phyloP scores from a whole-genome alignment of 306 rosid species.

The Mimosa pudica region DNA sequence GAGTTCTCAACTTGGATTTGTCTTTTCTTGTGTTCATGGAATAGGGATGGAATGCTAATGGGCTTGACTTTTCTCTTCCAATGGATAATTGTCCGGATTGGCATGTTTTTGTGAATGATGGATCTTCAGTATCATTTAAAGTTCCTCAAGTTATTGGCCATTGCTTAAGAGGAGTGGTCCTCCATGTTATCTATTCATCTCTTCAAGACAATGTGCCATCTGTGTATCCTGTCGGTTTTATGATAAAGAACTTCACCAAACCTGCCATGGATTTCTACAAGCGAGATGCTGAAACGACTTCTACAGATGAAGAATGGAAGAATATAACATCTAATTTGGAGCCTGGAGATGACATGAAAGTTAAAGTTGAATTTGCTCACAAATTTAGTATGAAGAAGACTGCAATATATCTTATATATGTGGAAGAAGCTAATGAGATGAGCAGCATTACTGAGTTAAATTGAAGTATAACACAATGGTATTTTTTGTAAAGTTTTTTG shows the following conservation, averaged over 20 bases:
- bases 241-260: conserved; percentile 1
- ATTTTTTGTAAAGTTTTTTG: not conserved
- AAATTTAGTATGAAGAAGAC: not conserved
- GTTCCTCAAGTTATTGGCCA: not conserved
- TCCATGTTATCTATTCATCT: not conserved
- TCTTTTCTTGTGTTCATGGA: not conserved
- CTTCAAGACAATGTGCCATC: not conserved
- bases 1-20: not conserved
- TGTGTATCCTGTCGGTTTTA: not conserved
- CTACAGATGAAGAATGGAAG: not conserved
- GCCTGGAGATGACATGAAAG: conserved; percentile 3
- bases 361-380: not conserved
- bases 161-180: not conserved
- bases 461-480: not conserved
- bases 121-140: not conserved
- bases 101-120: not conserved
- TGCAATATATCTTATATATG: conserved; percentile 5
- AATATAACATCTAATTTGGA: not conserved
- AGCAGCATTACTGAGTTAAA: not conserved
- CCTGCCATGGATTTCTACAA: not conserved
- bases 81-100: not conserved
- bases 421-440: not conserved
- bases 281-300: not conserved
- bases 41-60: not conserved
- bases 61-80: not conserved